Evolutionary conservation across 1,284 basidiomycete genomes (phyloP).

Genomic region (Cystobasidiaceae sp.): DNA sequence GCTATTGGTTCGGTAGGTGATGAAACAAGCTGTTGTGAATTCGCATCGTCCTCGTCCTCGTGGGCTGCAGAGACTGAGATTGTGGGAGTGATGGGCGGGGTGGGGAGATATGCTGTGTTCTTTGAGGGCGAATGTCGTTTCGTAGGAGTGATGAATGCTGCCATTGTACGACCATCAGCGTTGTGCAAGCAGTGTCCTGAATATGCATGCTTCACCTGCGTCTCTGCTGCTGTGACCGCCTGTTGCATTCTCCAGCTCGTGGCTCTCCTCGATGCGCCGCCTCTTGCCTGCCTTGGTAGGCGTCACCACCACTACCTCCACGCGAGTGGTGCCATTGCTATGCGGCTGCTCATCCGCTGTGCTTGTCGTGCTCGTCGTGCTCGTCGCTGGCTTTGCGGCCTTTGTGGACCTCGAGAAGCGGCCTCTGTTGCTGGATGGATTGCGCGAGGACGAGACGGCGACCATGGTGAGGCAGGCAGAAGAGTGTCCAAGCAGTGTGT

Average conservation of each 20-base stretch:
- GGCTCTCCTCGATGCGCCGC: background rate
- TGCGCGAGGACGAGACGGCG: constrained; percentile 4
- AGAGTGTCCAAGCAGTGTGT: no score
- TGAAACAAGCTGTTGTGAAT: background rate
- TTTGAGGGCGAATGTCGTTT: background rate
- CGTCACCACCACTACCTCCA: constrained; percentile 7
- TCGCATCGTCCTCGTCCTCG: background rate
- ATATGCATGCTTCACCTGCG: no score
- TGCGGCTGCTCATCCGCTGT: background rate
- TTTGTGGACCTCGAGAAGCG: constrained; percentile 27
- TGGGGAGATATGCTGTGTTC: constrained; percentile 10
- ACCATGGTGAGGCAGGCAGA: background rate
- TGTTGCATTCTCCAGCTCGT: background rate
- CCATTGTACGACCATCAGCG: background rate
- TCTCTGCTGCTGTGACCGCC: background rate
- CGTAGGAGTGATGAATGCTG: background rate
- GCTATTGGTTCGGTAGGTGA: no score
- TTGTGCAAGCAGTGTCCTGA: background rate
- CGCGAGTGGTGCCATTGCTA: background rate
- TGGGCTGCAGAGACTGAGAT: constrained; percentile 11
- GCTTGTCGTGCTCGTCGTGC: background rate
- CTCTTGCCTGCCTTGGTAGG: constrained; percentile 5
- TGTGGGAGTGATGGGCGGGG: constrained; percentile 32
- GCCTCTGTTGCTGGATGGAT: no score
- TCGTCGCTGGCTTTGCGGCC: constrained; percentile 16